A percentile compares a stretch with the other conserved stretches of the same genome.
These are phyloP conservation scores for Datura wrightii DNA, from an alignment of 257 asterid species.

Conservation along the genomic window DNA sequence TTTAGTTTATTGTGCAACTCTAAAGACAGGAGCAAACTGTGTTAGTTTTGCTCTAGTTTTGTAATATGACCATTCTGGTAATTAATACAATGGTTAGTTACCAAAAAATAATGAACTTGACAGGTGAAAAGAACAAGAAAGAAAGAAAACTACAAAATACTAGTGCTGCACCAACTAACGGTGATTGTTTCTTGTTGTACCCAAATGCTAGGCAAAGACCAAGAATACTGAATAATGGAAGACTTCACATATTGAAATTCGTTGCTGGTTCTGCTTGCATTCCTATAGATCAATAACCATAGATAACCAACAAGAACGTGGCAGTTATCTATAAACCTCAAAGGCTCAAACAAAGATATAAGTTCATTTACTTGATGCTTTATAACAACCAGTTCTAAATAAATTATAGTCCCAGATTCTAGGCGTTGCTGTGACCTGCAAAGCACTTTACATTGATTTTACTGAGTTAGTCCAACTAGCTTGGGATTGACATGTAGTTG, in stretches of 20 bases:
- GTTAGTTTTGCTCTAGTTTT: too few relatives aligned
- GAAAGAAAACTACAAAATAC: neutral
- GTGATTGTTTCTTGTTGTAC: neutral
- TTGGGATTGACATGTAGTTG: neutral
- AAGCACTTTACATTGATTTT: constrained; percentile 26
- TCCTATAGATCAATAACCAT: neutral
- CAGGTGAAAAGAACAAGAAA: neutral
- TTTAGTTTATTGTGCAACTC: too few relatives aligned
- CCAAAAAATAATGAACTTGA: neutral
- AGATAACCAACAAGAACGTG: neutral
- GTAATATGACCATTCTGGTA: too few relatives aligned
- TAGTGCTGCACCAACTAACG: neutral
- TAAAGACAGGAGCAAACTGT: too few relatives aligned
- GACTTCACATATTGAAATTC: neutral
- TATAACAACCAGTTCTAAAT: constrained; percentile 16
- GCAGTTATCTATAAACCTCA: neutral
- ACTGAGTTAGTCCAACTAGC: neutral
- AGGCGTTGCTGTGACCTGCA: neutral
- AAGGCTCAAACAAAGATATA: constrained; percentile 11
- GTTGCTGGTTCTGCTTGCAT: constrained; percentile 13
- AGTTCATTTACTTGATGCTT: constrained; percentile 6
- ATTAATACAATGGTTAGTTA: too few relatives aligned
- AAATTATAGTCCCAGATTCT: neutral
- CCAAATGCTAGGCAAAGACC: neutral
- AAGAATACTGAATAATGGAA: constrained; percentile 3